phyloP scores from a whole-genome alignment of 139 green algal genomes.

The Coelastrella sp. region DNA sequence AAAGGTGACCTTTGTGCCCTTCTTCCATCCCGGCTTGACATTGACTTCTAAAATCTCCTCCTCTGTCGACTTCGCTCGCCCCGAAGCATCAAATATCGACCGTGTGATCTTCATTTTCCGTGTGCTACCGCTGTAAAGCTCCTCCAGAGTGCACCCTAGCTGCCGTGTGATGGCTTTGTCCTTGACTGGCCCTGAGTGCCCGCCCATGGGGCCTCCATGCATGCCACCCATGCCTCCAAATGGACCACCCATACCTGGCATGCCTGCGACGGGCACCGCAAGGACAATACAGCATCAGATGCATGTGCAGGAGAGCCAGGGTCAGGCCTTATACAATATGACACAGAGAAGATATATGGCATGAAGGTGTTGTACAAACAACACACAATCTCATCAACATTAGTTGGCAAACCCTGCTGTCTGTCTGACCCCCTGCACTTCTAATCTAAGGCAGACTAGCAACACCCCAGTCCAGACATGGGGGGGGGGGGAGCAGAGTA shows the following conservation, averaged over 20 bases:
- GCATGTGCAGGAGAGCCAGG: too few relatives aligned
- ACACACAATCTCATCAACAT: too few relatives aligned
- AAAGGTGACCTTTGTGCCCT: conserved; percentile 96
- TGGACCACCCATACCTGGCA: conserved; percentile 48
- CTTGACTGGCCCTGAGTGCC: conserved; percentile 59
- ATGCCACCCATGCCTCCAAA: conserved; percentile 54
- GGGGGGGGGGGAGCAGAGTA: too few relatives aligned
- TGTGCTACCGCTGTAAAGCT: conserved; percentile 69
- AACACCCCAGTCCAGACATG: too few relatives aligned
- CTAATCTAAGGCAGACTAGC: too few relatives aligned
- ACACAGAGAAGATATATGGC: too few relatives aligned
- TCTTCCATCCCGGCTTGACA: conserved; percentile 96
- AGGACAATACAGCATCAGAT: too few relatives aligned
- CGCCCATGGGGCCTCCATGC: conserved; percentile 51
- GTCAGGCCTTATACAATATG: too few relatives aligned
- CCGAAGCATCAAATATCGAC: conserved; percentile 47
- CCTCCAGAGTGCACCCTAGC: conserved; percentile 81
- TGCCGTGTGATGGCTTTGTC: conserved; percentile 69
- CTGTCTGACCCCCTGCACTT: too few relatives aligned
- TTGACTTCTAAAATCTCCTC: conserved; percentile 93
- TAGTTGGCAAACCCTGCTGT: too few relatives aligned
- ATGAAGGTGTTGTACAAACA: too few relatives aligned
- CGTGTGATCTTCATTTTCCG: conserved; percentile 55
- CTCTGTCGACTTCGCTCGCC: conserved; percentile 6
- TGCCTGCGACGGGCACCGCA: background rate